Evolutionary conservation across 257 asterid genomes (phyloP).

Genomic region (Verbascum thapsus): DNA sequence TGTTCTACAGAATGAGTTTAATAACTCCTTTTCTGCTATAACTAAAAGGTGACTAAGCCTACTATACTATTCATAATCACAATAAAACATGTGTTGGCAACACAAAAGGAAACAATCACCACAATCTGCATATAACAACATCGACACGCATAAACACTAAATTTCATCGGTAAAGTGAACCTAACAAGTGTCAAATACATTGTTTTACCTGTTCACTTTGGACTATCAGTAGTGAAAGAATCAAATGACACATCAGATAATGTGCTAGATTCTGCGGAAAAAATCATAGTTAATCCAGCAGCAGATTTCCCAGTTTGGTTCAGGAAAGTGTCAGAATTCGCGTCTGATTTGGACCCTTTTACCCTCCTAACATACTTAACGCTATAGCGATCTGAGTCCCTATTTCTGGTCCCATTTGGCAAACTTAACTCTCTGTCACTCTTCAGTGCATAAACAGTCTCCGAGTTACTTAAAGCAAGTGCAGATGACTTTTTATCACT

Average conservation of each 20-base stretch:
- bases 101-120: too few relatives aligned
- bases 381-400: conserved; percentile 32
- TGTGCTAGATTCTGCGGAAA: conserved; percentile 41
- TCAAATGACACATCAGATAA: conserved; percentile 39
- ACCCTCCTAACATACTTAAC: conserved; percentile 44
- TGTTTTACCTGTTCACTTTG: conserved; percentile 43
- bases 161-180: conserved; percentile 11
- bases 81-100: conserved; percentile 1
- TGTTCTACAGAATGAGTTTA: too few relatives aligned
- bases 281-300: conserved; percentile 35
- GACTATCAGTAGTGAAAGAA: conserved; percentile 34
- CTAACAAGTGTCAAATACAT: conserved; percentile 2
- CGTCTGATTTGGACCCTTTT: conserved; percentile 34
- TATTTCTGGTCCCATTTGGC: conserved; percentile 27
- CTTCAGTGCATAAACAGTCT: conserved; percentile 25
- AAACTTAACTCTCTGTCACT: conserved; percentile 28
- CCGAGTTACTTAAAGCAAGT: conserved; percentile 28
- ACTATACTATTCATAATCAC: conserved; percentile 1
- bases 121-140: background rate
- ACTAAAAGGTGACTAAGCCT: too few relatives aligned
- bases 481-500: conserved; percentile 30
- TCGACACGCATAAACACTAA: conserved; percentile 10
- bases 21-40: too few relatives aligned
- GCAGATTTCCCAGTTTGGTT: conserved; percentile 32
- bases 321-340: conserved; percentile 29